Evolutionary conservation across 306 rosid genomes (phyloP), one percentile per base, ranked within the genome.

Genomic region (Fragaria vesca): DNA sequence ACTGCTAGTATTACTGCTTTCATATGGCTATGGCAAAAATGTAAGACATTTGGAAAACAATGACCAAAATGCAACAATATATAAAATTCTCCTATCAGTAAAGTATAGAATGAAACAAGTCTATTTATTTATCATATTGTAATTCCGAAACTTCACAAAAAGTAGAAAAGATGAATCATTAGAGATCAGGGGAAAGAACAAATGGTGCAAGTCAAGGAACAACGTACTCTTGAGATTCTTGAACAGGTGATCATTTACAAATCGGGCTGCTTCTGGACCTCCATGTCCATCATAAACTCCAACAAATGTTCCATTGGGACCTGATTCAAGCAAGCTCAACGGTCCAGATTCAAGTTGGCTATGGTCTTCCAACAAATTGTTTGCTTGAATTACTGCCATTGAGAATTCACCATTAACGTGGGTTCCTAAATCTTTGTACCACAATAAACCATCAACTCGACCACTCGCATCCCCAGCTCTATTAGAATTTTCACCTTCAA

Each of bases 281-380:
- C 97, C 99, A 77, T 96, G 99, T 3, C 99, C 99, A 78, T 96
- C 99, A 73, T 96, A 93, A 40, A 96, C 74, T 62, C 99, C 99
- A 58, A 93, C 96, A 80, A 91, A 93, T 75, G 99, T 96, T 62
- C 93, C 99, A 43, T 51, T 81, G 73, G 91, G 87, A 76, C 88
- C 92, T 1, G 85, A 83, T 36, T 86, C 90, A 8, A 28, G 15
- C 2, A 82, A 90, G 78, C 94, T 85, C 89, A 96, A 38, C 1
- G 93, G 85, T 21, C 99, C 98, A 0, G 99, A 96, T 84, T 91
- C 99, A 77, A 93, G 87, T 80, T 96, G 98, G 83, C 98, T 89
- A 8, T 93, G 98, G 81, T 96, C 99, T 83, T 96, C 99, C 90
- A 96, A 75, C 85, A 88, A 82, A 76, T 83, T 86, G 80, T 96